Base-by-base conservation (phyloP, 202 grass and related monocot genomes). In the Dendrocalamus latiflorus region DNA sequence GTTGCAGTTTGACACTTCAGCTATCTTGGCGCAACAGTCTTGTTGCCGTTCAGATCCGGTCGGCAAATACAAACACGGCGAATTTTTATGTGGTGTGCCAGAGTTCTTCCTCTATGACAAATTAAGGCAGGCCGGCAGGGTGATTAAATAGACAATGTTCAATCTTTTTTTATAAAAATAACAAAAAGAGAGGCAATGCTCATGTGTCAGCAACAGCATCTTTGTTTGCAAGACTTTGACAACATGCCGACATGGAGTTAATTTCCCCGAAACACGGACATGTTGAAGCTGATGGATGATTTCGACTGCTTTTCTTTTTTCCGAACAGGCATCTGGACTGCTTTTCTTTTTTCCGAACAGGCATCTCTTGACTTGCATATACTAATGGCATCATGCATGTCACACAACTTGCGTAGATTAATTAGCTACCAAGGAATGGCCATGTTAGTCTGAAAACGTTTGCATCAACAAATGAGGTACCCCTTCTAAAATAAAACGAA, bases 241-340 rank as follows among this genome's bases (percentile, higher is more conserved):
- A 72, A 72, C 67, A 85, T 65, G 76, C 59, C 76, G 57, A 80
- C 84, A 73, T 66, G 24, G 47, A 44, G n/a, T 74, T 73, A 48
- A 38, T 74, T 65, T 65, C 68, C 51, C 28, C 6, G 4, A 36
- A 80, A 74, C 48, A 80, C 37, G 48, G 76, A 18, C 76, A 73
- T 43, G 48, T 73, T 57, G 84, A 86, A 79, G 48, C 59, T 43
- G 84, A 86, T 6, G 67, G 67, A 20, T 44, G 36, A 86, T 53
- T 68, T 43, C 25, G 8, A 55, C 58, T n/a, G 59, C 44, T 41
- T 15, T 65, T 75, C 37, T 79, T 28, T 85, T 1, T 28, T 48
- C 54, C n/a, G n/a, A n/a, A n/a, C n/a, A n/a, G n/a, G n/a, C n/a
- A n/a, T n/a, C n/a, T n/a, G n/a, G n/a, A n/a, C n/a, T n/a, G n/a